A percentile compares a stretch with the other conserved stretches of the same genome.
Evolutionary conservation across 192 early-diverging fungal genomes (phyloP).

Genomic region (Gamsiella multidivaricata): DNA sequence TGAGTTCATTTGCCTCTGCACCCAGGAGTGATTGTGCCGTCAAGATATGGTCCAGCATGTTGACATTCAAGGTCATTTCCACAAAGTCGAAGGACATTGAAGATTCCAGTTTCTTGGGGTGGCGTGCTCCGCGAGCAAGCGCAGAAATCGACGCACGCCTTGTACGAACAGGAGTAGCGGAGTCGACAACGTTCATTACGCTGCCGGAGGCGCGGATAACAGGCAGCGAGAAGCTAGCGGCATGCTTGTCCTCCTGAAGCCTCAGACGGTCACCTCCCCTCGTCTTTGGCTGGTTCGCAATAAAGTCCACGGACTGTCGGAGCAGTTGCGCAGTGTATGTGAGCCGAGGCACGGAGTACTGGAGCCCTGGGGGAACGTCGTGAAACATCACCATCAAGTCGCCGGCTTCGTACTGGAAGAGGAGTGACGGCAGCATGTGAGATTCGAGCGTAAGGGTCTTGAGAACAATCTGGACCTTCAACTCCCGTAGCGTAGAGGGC

Average conservation of each 20-base stretch:
- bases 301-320: constrained; percentile 65
- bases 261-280: constrained; percentile 27
- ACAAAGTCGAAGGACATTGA: constrained; percentile 67
- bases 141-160: constrained; percentile 27
- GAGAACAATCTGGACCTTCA: constrained; percentile 71
- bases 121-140: constrained; percentile 20
- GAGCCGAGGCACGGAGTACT: constrained; percentile 40
- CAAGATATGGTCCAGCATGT: constrained; percentile 81
- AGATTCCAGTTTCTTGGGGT: constrained; percentile 58
- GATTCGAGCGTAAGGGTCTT: constrained; percentile 67
- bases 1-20: constrained; percentile 78
- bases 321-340: constrained; percentile 61
- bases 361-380: constrained; percentile 51
- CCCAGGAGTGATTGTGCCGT: constrained; percentile 81
- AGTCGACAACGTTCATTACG: constrained; percentile 49
- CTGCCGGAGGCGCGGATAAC: constrained; percentile 62
- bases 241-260: constrained; percentile 44
- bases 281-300: constrained; percentile 52
- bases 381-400: constrained; percentile 65
- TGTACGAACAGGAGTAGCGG: constrained; percentile 12
- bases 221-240: constrained; percentile 65
- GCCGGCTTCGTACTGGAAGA: constrained; percentile 66
- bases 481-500: constrained; percentile 57
- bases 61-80: constrained; percentile 66
- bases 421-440: constrained; percentile 72